These are phyloP conservation scores for Sclerotiophoma versabilis DNA, from an alignment of 2,329 filamentous ascomycete species.

Conservation along the genomic window DNA sequence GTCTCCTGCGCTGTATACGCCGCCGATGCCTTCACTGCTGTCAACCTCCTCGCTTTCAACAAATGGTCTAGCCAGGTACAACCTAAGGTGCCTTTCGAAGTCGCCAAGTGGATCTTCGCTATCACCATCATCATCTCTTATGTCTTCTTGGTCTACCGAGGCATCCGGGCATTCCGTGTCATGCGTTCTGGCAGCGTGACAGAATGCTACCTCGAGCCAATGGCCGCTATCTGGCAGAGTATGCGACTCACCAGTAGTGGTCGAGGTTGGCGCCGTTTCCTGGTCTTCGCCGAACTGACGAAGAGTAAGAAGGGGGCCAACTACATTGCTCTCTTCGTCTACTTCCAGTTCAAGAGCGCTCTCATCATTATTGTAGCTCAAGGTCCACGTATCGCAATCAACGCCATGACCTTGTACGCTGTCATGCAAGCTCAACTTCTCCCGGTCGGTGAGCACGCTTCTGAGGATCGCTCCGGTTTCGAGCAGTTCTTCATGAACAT, in stretches of 20 bases:
- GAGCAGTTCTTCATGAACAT: conserved; percentile 86
- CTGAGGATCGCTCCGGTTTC: conserved; percentile 68
- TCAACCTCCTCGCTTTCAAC: conserved; percentile 89
- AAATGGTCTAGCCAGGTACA: conserved; percentile 86
- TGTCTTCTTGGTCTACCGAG: conserved; percentile 80
- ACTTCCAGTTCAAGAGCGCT: conserved; percentile 82
- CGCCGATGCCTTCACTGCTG: conserved; percentile 90
- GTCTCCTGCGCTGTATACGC: conserved; percentile 84
- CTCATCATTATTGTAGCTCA: conserved; percentile 89
- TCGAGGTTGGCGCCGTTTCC: conserved; percentile 84
- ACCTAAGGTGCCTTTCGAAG: conserved; percentile 75
- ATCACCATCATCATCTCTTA: conserved; percentile 91
- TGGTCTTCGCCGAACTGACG: conserved; percentile 91
- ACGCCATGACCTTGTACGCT: conserved; percentile 85
- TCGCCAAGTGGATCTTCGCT: conserved; percentile 95
- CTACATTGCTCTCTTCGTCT: conserved; percentile 89
- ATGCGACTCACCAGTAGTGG: conserved; percentile 73
- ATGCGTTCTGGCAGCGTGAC: conserved; percentile 87
- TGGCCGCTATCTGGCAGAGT: conserved; percentile 85
- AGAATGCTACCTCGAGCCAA: conserved; percentile 86
- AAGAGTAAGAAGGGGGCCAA: conserved; percentile 91
- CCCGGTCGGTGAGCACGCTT: conserved; percentile 62
- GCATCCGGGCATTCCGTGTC: conserved; percentile 78
- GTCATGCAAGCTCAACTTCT: conserved; percentile 79
- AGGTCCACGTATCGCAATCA: conserved; percentile 89